Evolutionary conservation across 352 stramenopile genomes (phyloP).

Genomic region (Pythium aphanidermatum): DNA sequence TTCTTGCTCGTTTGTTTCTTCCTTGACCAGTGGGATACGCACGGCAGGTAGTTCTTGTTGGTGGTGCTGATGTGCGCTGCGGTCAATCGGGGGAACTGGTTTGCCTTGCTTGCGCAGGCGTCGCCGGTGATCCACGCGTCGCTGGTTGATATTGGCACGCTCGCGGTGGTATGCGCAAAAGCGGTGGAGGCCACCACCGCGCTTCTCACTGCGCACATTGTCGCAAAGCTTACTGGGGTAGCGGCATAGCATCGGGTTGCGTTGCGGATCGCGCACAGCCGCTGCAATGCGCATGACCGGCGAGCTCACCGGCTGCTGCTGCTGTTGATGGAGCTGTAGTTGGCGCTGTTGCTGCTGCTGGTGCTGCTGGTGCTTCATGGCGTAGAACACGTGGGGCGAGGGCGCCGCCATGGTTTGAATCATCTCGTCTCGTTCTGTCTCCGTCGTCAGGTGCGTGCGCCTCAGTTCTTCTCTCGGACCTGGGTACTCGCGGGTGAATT

Average conservation of each 20-base stretch:
- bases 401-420: slow-evolving; percentile 13
- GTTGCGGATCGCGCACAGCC: no score
- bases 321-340: slow-evolving; percentile 10
- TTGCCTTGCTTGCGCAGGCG: slow-evolving; percentile 8
- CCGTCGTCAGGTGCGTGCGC: no score
- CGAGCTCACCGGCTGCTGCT: no score
- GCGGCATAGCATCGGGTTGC: slow-evolving; percentile 18
- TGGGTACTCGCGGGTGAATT: slow-evolving; percentile 9
- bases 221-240: slow-evolving; percentile 30
- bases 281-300: no score
- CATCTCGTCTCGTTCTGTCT: no score
- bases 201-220: slow-evolving; percentile 24
- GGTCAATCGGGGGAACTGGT: no score
- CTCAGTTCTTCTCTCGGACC: no score
- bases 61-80: no score
- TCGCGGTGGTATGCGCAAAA: slow-evolving; percentile 26
- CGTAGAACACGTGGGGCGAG: not conserved
- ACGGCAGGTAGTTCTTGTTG: no score
- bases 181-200: slow-evolving; percentile 20
- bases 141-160: slow-evolving; percentile 26
- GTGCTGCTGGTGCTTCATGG: not conserved
- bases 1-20: no score
- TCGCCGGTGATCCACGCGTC: slow-evolving; percentile 20
- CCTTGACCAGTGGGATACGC: no score
- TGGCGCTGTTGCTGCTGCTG: not conserved